Base-by-base conservation (phyloP, 2,329 filamentous ascomycete species). In the Exophiala mesophila region DNA sequence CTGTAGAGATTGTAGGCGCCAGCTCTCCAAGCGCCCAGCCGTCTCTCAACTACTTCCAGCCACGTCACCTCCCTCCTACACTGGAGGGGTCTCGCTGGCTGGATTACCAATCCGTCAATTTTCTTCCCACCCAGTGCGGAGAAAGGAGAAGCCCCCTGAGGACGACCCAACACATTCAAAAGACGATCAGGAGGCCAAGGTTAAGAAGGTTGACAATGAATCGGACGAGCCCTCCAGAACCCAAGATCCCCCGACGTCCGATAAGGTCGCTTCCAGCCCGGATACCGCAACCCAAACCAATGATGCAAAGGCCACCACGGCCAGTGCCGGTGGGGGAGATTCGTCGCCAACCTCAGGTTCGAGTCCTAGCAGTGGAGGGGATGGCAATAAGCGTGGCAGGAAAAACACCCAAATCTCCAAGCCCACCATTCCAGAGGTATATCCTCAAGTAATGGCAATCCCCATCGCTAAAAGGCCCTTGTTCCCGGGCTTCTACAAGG, bases 401-500 rank as follows among this genome's bases (percentile, higher is more conserved):
- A 89, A 85, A 60, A 58, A 63, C 23, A 74, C 80, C 36, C 82
- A 85, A 17, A 73, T 97, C 28, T 80, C 88, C 57, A 97, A 97
- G 67, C 85, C 88, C 2, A 79, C 83, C 2, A 84, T 97, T 10
- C 92, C 92, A 10, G 92, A 98, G 49, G 82, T 96, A 31, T 98
- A 98, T 63, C 92, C 92, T 3, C 92, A 97, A 63, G 89, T 98
- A 41, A 87, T 98, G 76, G 90, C 90, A 2, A 94, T 98, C 42
- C 92, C 92, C 5, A 96, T 98, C 57, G 85, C 88, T 19, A 88
- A 94, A 63, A 78, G 92, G 39, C 92, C 92, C 8, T 71, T 98
- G 9, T 98, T 97, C 66, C 92, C 92, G 1, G 92, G 92, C 1
- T 98, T 97, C 67, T 98, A 98, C 72, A 98, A 98, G 68, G 90